Percentiles rank a stretch among this genome's conserved stretches.
These are phyloP conservation scores for Gastrodia elata DNA, from an alignment of 106 monocot species.

Conservation along the genomic window DNA sequence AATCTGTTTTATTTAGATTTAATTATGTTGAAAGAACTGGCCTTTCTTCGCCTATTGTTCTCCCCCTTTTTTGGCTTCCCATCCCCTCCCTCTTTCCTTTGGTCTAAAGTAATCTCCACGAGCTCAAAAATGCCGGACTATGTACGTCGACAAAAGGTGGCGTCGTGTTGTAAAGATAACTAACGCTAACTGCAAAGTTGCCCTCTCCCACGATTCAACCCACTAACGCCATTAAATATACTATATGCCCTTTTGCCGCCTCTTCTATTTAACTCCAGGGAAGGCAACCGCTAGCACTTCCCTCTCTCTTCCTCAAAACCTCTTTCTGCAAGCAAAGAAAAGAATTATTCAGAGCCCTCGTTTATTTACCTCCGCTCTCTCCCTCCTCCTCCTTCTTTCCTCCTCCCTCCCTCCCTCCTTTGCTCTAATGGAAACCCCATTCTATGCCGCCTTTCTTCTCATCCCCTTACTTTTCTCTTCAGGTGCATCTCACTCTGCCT, in stretches of 20 bases:
- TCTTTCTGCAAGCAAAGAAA: slow-evolving; percentile 46
- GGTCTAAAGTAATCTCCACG: slow-evolving; percentile 5
- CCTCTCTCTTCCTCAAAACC: slow-evolving; percentile 8
- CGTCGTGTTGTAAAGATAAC: slow-evolving; percentile 46
- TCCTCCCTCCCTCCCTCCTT: not conserved
- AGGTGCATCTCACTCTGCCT: slow-evolving; percentile 25
- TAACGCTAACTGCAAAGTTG: slow-evolving; percentile 16
- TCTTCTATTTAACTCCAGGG: slow-evolving; percentile 10
- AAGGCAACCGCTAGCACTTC: slow-evolving; percentile 13
- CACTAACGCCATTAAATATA: slow-evolving; percentile 6
- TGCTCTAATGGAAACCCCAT: slow-evolving; percentile 12
- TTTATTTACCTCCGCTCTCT: not conserved
- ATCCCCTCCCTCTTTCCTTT: not conserved
- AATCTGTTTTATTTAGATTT: no score
- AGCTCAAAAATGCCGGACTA: not conserved
- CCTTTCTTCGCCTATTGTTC: not conserved
- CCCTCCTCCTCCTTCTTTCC: slow-evolving; percentile 7
- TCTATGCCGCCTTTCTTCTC: slow-evolving; percentile 14
- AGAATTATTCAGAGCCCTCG: slow-evolving; percentile 25
- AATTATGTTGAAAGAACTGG: no score
- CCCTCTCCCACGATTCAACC: slow-evolving; percentile 8
- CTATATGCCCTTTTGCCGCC: not conserved
- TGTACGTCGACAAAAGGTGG: not conserved
- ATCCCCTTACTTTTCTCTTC: slow-evolving; percentile 33
- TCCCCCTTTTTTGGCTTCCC: not conserved